Conservation (phyloP, 2,329 filamentous ascomycete genomes). For the Alternaria gansuensis region DNA sequence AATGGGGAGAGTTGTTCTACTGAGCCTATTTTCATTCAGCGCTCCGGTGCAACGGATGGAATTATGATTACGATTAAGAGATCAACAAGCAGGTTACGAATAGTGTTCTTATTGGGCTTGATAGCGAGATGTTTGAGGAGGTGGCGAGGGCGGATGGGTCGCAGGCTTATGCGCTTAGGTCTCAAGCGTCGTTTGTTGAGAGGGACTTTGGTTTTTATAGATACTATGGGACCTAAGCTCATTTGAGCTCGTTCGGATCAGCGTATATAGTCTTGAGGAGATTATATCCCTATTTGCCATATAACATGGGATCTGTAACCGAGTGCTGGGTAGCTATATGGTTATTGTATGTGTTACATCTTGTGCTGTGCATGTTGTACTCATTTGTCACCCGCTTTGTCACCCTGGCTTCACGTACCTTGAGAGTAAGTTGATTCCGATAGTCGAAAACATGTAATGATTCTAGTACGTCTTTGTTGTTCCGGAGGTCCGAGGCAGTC, state of each 20-base stretch:
- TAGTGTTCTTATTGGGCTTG: constrained; percentile 6
- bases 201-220: background rate
- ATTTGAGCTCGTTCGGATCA: background rate
- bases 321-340: no score
- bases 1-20: constrained; percentile 6
- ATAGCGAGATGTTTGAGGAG: constrained; percentile 4
- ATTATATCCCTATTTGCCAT: no score
- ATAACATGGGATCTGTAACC: no score
- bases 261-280: background rate
- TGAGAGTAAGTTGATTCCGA: no score
- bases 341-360: no score
- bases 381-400: no score
- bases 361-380: no score
- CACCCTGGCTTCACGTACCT: no score
- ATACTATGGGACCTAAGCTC: background rate
- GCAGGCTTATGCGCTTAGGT: constrained; percentile 3
- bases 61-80: constrained; percentile 8
- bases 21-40: background rate
- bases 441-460: no score
- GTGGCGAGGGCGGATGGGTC: constrained; percentile 1
- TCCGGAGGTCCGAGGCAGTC: no score
- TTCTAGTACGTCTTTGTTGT: no score
- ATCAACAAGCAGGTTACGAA: constrained; percentile 1
- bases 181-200: constrained; percentile 10
- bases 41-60: background rate